Base-by-base conservation (phyloP, 2,329 filamentous ascomycete species). In the Aspergillus melleus region DNA sequence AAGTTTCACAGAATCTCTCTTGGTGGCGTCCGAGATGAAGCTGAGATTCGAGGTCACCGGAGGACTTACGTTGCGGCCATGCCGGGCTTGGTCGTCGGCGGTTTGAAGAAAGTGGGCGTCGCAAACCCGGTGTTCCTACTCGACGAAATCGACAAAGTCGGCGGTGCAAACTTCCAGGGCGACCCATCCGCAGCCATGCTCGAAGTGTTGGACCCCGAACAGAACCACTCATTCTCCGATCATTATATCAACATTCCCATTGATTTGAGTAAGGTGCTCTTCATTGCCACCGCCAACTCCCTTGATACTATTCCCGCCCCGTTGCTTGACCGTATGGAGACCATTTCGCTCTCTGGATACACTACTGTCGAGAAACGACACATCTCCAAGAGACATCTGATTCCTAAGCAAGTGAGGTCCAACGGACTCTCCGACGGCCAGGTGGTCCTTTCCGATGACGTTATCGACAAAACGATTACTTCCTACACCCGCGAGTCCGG, bases 61-160 rank as follows among this genome's bases (percentile, higher is more conserved):
- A 85, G 95, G 67, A 99, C 95, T 0, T 99, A 99, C 72, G 95
- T 99, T 60, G 95, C 95, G 22, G 95, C 95, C n/a, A 97, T 99
- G 94, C 95, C 95, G 10, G 95, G 95, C 56, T 82, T 98, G 57
- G 90, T 99, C 60, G 93, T 98, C 30, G 93, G 92, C 73, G 95
- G 94, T 0, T 75, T 99, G 57, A 93, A 95, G 79, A 99, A 98
- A 79, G 94, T 96, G 32, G 94, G 93, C 51, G 94, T 98, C 20
- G 87, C 92, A 2, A 99, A 99, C 72, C 95, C 95, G 0, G 94
- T 99, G 58, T 91, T 99, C 78, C 80, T 99, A 50, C 87, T 99
- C 12, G 95, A 99, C 72, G 95, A 99, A 79, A 97, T 99, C 67
- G 95, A 99, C 82, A 99, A 99, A 82, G 86, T 99, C 62, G 92